Evolutionary conservation across 23 red algal species (phyloP), one percentile per base, ranked within the genome.

Genomic region (Gracilaria vermiculophylla): DNA sequence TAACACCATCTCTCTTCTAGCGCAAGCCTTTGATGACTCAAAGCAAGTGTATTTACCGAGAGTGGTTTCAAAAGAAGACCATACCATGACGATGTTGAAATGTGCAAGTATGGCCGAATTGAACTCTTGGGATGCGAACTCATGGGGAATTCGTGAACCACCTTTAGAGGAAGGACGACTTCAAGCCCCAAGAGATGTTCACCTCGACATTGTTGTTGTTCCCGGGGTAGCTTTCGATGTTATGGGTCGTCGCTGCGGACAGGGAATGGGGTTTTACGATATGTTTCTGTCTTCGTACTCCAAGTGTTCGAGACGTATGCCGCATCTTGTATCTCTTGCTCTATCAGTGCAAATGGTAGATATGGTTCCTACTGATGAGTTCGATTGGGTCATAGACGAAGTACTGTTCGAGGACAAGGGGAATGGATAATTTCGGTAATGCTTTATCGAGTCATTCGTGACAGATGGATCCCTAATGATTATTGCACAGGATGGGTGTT

Each of bases 211-310:
- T 16, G 70, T 98, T n/a, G 82, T 98, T 20, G 87, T 98, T 23
- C 96, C 96, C 9, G 96, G 96, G 24, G 78, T 98, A 29, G 96
- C 96, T 40, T 98, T 98, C 76, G 96, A 98, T 78, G 9, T 21
- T 45, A 15, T 62, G n/a, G 86, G 96, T 39, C 37, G 81, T 27
- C 91, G 96, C 29, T 90, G 93, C 51, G 96, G 96, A 60, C 96
- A 93, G 34, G 96, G 96, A 28, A 98, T 94, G 92, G 96, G 92
- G 24, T 94, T 85, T 83, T 94, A 96, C 66, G 94, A 96, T 65
- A 80, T n/a, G 57, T 96, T 77, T 69, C 70, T 96, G 23, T 43
- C 85, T 0, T 53, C 56, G 9, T 87, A 85, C 34, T 41, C 50
- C 34, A 16, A 43, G 21, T 71, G 27, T 25, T 32, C 36, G 7